These are phyloP conservation scores for Strobilomyces echinocephalus DNA, from an alignment of 768 basidiomycete species.

Conservation along the genomic window DNA sequence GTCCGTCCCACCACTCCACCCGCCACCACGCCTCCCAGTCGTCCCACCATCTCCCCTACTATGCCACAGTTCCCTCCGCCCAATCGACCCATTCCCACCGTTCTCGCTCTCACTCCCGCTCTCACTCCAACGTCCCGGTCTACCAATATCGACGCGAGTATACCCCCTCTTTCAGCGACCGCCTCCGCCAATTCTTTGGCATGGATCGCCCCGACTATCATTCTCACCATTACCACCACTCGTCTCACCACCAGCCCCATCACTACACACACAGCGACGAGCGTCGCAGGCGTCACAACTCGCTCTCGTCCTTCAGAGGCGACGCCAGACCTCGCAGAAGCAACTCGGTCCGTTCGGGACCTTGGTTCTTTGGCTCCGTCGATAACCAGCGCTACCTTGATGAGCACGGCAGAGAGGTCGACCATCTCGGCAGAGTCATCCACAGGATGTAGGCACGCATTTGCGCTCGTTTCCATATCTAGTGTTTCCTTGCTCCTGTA, in stretches of 20 bases:
- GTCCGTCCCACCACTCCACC: slow-evolving; percentile 14
- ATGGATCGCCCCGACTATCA: slow-evolving; percentile 13
- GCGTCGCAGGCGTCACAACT: slow-evolving; percentile 25
- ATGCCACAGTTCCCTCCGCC: not conserved
- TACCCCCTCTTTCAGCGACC: slow-evolving; percentile 31
- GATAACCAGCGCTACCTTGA: slow-evolving; percentile 19
- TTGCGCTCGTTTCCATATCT: not conserved
- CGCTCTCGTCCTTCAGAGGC: slow-evolving; percentile 22
- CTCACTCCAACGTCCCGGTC: slow-evolving; percentile 4
- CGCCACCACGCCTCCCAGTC: slow-evolving; percentile 19
- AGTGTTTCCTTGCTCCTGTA: slow-evolving; percentile 1
- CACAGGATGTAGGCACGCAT: slow-evolving; percentile 20
- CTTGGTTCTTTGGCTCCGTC: slow-evolving; percentile 19
- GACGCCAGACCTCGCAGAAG: slow-evolving; percentile 13
- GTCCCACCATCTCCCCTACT: slow-evolving; percentile 13
- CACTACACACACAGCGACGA: slow-evolving; percentile 1
- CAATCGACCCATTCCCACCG: slow-evolving; percentile 3
- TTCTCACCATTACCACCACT: slow-evolving; percentile 2
- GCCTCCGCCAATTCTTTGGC: slow-evolving; percentile 38
- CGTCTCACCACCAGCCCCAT: slow-evolving; percentile 1
- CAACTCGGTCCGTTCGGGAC: slow-evolving; percentile 16
- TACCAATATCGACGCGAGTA: slow-evolving; percentile 14
- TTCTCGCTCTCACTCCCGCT: slow-evolving; percentile 9
- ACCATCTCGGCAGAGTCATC: slow-evolving; percentile 22
- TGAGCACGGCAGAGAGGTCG: slow-evolving; percentile 27